These are phyloP conservation scores for Pseudogymnoascus sp. DNA, from an alignment of 2,329 filamentous ascomycete genomes.

Conservation along the genomic window DNA sequence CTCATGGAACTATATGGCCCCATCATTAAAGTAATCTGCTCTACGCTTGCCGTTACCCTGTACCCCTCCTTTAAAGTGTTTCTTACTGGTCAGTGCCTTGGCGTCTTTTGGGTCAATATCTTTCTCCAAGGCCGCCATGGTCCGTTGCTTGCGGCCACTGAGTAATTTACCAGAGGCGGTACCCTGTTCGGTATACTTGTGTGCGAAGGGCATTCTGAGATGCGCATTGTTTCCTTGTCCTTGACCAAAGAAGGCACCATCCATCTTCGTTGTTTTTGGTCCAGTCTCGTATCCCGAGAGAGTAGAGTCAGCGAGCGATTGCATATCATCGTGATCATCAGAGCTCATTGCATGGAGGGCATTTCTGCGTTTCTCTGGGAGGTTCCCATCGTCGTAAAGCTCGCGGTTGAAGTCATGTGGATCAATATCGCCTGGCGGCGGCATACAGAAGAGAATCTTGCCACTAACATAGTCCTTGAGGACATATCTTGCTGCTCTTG, in stretches of 20 bases:
- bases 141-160: slow-evolving; percentile 72
- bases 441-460: slow-evolving; percentile 85
- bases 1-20: slow-evolving; percentile 6
- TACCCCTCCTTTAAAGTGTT: slow-evolving; percentile 81
- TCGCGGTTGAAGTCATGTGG: slow-evolving; percentile 74
- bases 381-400: slow-evolving; percentile 73
- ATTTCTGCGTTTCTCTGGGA: slow-evolving; percentile 71
- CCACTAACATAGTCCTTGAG: slow-evolving; percentile 97
- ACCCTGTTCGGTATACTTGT: slow-evolving; percentile 82
- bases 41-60: slow-evolving; percentile 42
- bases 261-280: slow-evolving; percentile 65
- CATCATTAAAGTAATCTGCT: slow-evolving; percentile 29
- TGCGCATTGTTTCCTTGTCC: slow-evolving; percentile 55
- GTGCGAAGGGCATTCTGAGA: slow-evolving; percentile 73
- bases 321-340: slow-evolving; percentile 27
- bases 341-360: slow-evolving; percentile 41
- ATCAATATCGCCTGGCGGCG: slow-evolving; percentile 69
- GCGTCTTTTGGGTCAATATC: slow-evolving; percentile 77
- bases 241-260: slow-evolving; percentile 80
- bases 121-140: slow-evolving; percentile 74
- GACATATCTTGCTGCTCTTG: slow-evolving; percentile 77
- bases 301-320: slow-evolving; percentile 38
- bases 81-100: slow-evolving; percentile 61
- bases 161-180: slow-evolving; percentile 55
- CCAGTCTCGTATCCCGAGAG: slow-evolving; percentile 49